These are phyloP conservation scores for Pyricularia grisea DNA, from an alignment of 2,329 filamentous ascomycete genomes.

Conservation along the genomic window DNA sequence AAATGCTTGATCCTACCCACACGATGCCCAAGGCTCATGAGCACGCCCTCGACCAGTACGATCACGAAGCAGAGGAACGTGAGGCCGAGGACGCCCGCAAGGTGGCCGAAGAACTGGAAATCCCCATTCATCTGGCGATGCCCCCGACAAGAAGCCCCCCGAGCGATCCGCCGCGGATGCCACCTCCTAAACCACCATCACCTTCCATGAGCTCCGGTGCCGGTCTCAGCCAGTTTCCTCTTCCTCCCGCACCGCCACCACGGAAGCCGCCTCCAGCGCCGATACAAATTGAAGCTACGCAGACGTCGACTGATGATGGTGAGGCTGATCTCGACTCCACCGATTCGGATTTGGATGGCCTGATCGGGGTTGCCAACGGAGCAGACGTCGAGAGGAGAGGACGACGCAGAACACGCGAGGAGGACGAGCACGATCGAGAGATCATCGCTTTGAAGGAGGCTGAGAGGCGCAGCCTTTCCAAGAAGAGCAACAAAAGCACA, in stretches of 20 bases:
- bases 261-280: conserved; percentile 82
- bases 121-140: conserved; percentile 40
- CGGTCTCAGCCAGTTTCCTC: conserved; percentile 39
- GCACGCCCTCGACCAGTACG: conserved; percentile 46
- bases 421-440: conserved; percentile 75
- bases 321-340: conserved; percentile 60
- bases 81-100: conserved; percentile 35
- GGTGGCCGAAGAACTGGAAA: conserved; percentile 33
- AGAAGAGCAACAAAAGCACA: conserved; percentile 53
- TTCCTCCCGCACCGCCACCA: conserved; percentile 47
- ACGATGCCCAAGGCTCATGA: conserved; percentile 53
- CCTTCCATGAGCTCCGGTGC: conserved; percentile 35
- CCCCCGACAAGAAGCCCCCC: conserved; percentile 49
- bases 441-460: conserved; percentile 56
- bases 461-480: conserved; percentile 62
- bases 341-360: conserved; percentile 77
- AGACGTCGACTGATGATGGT: conserved; percentile 35
- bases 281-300: conserved; percentile 51
- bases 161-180: conserved; percentile 39
- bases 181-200: conserved; percentile 38
- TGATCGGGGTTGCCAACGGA: conserved; percentile 59
- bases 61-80: conserved; percentile 43
- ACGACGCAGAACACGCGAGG: conserved; percentile 73
- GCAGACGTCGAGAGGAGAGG: conserved; percentile 53
- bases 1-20: conserved; percentile 46